Conservation (phyloP, 208 protist species). For the Dictyostelium gargantuum region DNA sequence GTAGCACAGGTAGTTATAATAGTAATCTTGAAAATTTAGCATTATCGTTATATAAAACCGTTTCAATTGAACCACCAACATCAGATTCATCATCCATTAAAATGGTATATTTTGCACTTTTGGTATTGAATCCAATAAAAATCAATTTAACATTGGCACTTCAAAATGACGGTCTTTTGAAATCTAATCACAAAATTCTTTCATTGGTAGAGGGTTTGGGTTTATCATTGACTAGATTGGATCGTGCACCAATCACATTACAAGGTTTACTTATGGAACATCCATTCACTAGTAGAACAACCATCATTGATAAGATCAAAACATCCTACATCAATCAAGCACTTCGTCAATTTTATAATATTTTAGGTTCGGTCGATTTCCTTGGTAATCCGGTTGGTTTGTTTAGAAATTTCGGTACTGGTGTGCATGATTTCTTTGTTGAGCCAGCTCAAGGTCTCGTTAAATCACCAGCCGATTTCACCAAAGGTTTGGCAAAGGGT, state of each 20-base stretch:
- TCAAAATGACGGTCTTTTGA: conserved; percentile 35
- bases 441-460: conserved; percentile 82
- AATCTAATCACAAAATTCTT: conserved; percentile 27
- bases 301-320: conserved; percentile 66
- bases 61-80: not conserved
- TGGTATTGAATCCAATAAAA: conserved; percentile 69
- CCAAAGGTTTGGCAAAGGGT: conserved; percentile 75
- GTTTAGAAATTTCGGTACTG: conserved; percentile 82
- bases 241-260: conserved; percentile 76
- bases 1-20: not conserved
- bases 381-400: conserved; percentile 86
- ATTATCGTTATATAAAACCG: not conserved
- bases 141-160: conserved; percentile 56
- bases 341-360: conserved; percentile 76
- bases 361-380: conserved; percentile 83
- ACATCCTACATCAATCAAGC: conserved; percentile 71
- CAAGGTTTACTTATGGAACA: conserved; percentile 74
- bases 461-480: conserved; percentile 78
- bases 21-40: not conserved
- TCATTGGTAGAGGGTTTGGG: conserved; percentile 38
- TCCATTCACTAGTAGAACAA: conserved; percentile 64
- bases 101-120: conserved; percentile 69
- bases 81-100: not conserved
- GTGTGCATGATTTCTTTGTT: conserved; percentile 85
- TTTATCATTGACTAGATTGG: conserved; percentile 73